Evolutionary conservation across 352 stramenopile species (phyloP).

Genomic region (Phytophthora litchii): DNA sequence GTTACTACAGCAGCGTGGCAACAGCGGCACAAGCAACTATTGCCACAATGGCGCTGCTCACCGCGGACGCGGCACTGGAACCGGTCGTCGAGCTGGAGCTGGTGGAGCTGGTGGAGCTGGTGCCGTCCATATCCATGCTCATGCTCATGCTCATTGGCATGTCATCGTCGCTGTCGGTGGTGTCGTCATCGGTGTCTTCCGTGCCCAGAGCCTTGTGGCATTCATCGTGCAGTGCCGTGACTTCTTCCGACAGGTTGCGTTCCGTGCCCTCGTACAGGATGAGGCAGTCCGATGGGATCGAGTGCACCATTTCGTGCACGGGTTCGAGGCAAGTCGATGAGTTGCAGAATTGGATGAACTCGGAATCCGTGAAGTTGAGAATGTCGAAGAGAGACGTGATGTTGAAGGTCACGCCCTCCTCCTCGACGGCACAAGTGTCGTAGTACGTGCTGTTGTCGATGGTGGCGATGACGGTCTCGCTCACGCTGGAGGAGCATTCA

Average conservation of each 20-base stretch:
- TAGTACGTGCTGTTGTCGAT: conserved; percentile 59
- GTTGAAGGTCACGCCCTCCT: conserved; percentile 54
- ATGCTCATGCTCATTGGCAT: conserved; percentile 37
- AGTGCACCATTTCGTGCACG: conserved; percentile 54
- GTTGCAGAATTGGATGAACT: conserved; percentile 60
- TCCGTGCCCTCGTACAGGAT: conserved; percentile 49
- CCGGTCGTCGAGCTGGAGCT: conserved; percentile 5
- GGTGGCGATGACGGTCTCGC: conserved; percentile 37
- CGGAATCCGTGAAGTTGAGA: conserved; percentile 44
- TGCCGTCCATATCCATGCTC: conserved; percentile 31
- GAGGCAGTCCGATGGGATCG: conserved; percentile 45
- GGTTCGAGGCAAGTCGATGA: conserved; percentile 55
- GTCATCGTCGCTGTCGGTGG: conserved; percentile 24
- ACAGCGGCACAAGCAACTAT: conserved; percentile 12
- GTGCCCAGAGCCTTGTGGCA: conserved; percentile 44
- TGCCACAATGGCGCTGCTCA: conserved; percentile 8
- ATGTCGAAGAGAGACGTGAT: conserved; percentile 51
- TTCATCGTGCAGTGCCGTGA: conserved; percentile 46
- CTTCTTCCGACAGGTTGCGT: conserved; percentile 46
- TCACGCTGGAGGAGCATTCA: conserved; percentile 45
- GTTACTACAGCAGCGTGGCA: conserved; percentile 14
- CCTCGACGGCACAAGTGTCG: conserved; percentile 44
- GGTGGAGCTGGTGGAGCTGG: conserved; percentile 9
- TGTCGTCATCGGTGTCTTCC: conserved; percentile 26
- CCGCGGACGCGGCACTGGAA: conserved; percentile 24